Evolutionary conservation across 139 green algal species (phyloP), one percentile per base, ranked within the genome.

Genomic region (Zygnema cylindricum): DNA sequence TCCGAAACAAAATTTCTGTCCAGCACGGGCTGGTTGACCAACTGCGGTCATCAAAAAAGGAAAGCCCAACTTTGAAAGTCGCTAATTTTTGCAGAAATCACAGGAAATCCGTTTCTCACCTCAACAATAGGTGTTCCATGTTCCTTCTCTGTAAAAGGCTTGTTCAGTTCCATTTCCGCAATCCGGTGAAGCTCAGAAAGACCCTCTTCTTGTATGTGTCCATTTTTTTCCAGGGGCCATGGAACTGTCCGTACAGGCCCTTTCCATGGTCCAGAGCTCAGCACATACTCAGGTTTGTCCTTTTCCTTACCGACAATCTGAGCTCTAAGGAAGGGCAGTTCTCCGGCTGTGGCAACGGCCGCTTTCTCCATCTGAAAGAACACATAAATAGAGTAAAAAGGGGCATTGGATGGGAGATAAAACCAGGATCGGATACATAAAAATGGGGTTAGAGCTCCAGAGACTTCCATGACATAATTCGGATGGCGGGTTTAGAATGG

Each of bases 301-400:
- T 79, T 79, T 25, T 11, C 71, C 36, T 41, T 41, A 7, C 21
- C 21, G 7, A 79, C 71, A 43, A 79, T 16, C 36, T 43, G 3
- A 23, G 71, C 71, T 23, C 71, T 16, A 41, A 79, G 71, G 16
- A 79, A 54, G 11, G 71, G 71, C 7, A 79, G 7, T 16, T 43
- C 38, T 11, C 16, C 16, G 7, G 71, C 71, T 23, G 71, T 79
- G 36, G 71, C 71, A 16, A 16, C 71, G 16, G 71, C 71, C 16
- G 71, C 71, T 79, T 79, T 16, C 21, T 43, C 36, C 36, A 79
- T 16, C 71, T 79, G 71, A 7, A 79, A 43, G 21, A 25, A 79
- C 21, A 63, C 7, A 63, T 16, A 63, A n/a, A n/a, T n/a, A n/a
- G n/a, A n/a, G n/a, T n/a, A n/a, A n/a, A n/a, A n/a, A n/a, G n/a